Percentiles rank a stretch among this genome's conserved stretches.
Evolutionary conservation across 768 basidiomycete species (phyloP).

Genomic region (Pulveroboletus sp.): DNA sequence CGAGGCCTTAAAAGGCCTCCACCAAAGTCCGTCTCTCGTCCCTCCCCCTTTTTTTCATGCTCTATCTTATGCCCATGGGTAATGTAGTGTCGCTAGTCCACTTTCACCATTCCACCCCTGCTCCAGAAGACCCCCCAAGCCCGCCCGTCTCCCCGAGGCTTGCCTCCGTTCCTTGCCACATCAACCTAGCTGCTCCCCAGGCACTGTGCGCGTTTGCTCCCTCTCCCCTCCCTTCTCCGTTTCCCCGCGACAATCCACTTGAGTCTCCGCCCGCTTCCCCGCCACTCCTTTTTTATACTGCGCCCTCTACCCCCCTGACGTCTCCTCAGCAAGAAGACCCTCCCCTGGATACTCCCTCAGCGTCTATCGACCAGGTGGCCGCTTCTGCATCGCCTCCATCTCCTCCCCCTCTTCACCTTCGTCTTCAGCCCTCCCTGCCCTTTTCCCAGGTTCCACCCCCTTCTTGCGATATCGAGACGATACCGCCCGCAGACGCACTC

Average conservation of each 20-base stretch:
- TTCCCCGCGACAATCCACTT: conserved; percentile 34
- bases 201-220: conserved; percentile 28
- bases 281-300: conserved; percentile 42
- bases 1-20: conserved; percentile 21
- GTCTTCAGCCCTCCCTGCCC: conserved; percentile 20
- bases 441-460: conserved; percentile 11
- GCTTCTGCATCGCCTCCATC: conserved; percentile 19
- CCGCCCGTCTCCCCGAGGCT: conserved; percentile 13
- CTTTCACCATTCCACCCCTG: conserved; percentile 22
- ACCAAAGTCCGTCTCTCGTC: conserved; percentile 21
- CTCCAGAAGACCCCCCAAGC: conserved; percentile 13
- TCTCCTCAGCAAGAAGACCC: conserved; percentile 38
- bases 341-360: conserved; percentile 21
- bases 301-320: conserved; percentile 44
- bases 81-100: conserved; percentile 32
- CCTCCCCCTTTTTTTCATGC: neutral
- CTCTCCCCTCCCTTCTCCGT: conserved; percentile 33
- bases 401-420: conserved; percentile 23
- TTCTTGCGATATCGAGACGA: conserved; percentile 26
- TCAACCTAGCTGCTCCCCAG: conserved; percentile 31
- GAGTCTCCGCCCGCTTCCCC: conserved; percentile 38
- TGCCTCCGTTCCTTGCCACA: conserved; percentile 32
- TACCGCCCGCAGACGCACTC: conserved; percentile 26
- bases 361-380: conserved; percentile 17
- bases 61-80: conserved; percentile 24